Conservation (phyloP, 75 land plant species). For the Isoetes taiwanensis region DNA sequence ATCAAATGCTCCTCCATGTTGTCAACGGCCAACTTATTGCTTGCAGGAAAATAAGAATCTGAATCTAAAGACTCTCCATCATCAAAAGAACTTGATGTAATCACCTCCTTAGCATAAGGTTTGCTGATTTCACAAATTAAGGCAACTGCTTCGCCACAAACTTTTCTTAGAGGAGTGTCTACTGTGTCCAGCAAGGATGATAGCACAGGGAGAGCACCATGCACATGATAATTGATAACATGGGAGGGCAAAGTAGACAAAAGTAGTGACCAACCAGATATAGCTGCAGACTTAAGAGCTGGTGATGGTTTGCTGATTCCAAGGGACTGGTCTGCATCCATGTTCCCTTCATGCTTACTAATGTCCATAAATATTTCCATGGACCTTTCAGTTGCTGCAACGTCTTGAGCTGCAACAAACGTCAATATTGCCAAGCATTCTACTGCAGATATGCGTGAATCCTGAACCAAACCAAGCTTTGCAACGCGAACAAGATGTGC, state of each 20-base stretch:
- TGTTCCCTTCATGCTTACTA: conserved; percentile 17
- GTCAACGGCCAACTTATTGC: too few species aligned
- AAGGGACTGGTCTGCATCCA: conserved; percentile 18
- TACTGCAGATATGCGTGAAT: conserved; percentile 35
- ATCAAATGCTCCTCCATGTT: conserved; percentile 32
- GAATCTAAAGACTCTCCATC: conserved; percentile 3
- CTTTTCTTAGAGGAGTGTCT: conserved; percentile 48
- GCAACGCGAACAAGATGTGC: conserved; percentile 41
- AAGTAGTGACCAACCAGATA: conserved; percentile 86
- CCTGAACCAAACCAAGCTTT: conserved; percentile 37
- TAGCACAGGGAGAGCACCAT: conserved; percentile 46
- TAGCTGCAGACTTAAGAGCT: conserved; percentile 43
- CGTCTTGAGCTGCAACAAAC: conserved; percentile 65
- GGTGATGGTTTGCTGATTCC: conserved; percentile 35
- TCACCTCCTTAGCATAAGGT: too few species aligned
- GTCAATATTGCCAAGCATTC: conserved; percentile 68
- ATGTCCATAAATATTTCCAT: conserved; percentile 76
- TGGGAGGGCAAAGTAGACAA: conserved; percentile 44
- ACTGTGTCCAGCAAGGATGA: conserved; percentile 53
- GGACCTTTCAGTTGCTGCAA: conserved; percentile 49
- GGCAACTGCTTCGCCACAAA: conserved; percentile 72
- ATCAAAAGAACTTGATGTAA: conserved; percentile 15
- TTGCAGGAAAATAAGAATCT: not conserved
- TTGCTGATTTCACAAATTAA: conserved; percentile 45
- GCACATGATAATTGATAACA: conserved; percentile 29